Conservation (phyloP, 495 filamentous ascomycete genomes). For the Xylaria palmicola region DNA sequence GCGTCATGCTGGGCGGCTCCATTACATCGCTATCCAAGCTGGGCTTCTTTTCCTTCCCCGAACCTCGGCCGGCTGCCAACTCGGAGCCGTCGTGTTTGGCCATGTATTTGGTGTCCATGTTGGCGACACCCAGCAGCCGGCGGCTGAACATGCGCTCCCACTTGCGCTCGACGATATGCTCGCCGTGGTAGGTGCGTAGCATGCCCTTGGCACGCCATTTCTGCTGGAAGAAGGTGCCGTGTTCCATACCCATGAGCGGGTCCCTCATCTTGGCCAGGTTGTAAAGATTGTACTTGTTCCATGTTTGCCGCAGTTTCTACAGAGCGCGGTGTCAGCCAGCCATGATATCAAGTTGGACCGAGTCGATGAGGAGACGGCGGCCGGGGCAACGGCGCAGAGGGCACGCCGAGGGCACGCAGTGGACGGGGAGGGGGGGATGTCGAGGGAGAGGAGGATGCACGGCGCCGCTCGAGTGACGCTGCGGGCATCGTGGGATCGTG, state of each 20-base stretch:
- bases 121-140: constrained; percentile 71
- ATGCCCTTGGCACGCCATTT: constrained; percentile 89
- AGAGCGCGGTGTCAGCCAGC: constrained; percentile 7
- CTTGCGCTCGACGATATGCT: constrained; percentile 83
- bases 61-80: constrained; percentile 76
- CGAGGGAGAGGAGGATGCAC: not conserved
- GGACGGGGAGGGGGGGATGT: not conserved
- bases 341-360: constrained; percentile 6
- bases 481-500: not conserved
- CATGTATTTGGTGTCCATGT: constrained; percentile 77
- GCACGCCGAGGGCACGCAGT: too few relatives aligned
- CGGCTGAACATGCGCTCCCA: constrained; percentile 91
- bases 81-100: constrained; percentile 78
- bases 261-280: constrained; percentile 59
- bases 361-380: not conserved
- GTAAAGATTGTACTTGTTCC: constrained; percentile 97
- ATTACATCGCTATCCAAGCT: not conserved
- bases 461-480: too few relatives aligned
- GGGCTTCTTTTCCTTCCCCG: constrained; percentile 52
- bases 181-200: constrained; percentile 87
- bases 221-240: constrained; percentile 88
- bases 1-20: constrained; percentile 43
- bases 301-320: constrained; percentile 92
- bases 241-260: constrained; percentile 30
- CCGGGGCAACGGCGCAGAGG: not conserved